phyloP scores from a whole-genome alignment of 2,329 filamentous ascomycete genomes.

The Chaetomium sp. region DNA sequence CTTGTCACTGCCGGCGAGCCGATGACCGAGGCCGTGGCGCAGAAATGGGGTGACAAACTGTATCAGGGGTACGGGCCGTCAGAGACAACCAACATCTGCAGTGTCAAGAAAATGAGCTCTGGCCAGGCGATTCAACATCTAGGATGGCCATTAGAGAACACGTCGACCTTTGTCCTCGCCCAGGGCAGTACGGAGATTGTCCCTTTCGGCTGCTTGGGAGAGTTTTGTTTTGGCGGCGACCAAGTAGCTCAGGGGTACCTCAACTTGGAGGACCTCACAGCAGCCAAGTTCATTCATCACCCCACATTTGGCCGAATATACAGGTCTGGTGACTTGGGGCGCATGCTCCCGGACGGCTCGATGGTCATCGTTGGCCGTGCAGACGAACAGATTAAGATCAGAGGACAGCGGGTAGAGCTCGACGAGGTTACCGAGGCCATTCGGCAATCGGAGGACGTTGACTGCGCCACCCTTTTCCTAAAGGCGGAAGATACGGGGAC shows the following conservation, averaged over 20 bases:
- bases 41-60: conserved; percentile 68
- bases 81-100: conserved; percentile 87
- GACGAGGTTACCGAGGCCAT: conserved; percentile 71
- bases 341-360: conserved; percentile 75
- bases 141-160: conserved; percentile 74
- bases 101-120: conserved; percentile 63
- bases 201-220: conserved; percentile 73
- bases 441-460: conserved; percentile 54
- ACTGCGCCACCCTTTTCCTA: conserved; percentile 66
- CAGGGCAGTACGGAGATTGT: conserved; percentile 53
- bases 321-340: conserved; percentile 78
- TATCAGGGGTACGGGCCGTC: conserved; percentile 85
- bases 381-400: conserved; percentile 80
- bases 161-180: conserved; percentile 68
- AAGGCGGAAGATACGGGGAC: conserved; percentile 41
- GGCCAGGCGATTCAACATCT: conserved; percentile 71
- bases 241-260: conserved; percentile 79
- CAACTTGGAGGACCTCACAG: conserved; percentile 63
- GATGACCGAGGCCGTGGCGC: conserved; percentile 70
- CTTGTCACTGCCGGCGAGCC: conserved; percentile 81
- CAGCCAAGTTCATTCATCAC: conserved; percentile 69
- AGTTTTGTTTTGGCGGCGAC: conserved; percentile 83
- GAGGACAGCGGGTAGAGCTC: conserved; percentile 78
- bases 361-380: conserved; percentile 72
- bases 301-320: conserved; percentile 72